Evolutionary conservation across 2,329 filamentous ascomycete genomes (phyloP).

Genomic region (Epichloe amarillans): DNA sequence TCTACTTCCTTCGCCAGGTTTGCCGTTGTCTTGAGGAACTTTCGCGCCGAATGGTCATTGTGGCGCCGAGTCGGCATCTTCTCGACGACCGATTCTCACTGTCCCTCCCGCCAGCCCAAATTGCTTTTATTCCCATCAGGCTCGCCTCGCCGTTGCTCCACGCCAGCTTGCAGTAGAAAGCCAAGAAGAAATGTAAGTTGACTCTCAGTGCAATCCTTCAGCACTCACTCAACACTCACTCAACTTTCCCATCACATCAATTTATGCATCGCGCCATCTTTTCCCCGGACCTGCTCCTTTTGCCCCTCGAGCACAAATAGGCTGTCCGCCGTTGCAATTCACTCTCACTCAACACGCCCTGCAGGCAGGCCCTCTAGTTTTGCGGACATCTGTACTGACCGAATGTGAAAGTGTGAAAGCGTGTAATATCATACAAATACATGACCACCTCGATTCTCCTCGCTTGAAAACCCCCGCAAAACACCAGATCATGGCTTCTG

Average conservation of each 20-base stretch:
- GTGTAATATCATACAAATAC: too few species aligned
- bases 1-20: background rate
- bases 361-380: too few species aligned
- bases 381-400: too few species aligned
- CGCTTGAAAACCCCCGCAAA: background rate
- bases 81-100: background rate
- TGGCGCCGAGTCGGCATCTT: background rate
- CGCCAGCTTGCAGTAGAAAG: background rate
- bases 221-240: too few species aligned
- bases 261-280: too few species aligned
- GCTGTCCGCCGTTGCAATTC: too few species aligned
- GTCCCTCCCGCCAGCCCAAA: background rate
- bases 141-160: background rate
- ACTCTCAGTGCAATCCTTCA: too few species aligned
- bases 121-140: background rate
- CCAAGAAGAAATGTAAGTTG: background rate
- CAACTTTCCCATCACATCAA: too few species aligned
- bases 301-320: too few species aligned
- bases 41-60: background rate
- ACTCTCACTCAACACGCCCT: too few species aligned
- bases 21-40: background rate
- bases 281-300: too few species aligned
- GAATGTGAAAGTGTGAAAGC: too few species aligned
- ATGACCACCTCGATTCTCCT: background rate
- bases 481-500: conserved; percentile 20